Evolutionary conservation across 202 grass and related monocot species (phyloP), one percentile per base, ranked within the genome.

Genomic region (Setaria viridis): DNA sequence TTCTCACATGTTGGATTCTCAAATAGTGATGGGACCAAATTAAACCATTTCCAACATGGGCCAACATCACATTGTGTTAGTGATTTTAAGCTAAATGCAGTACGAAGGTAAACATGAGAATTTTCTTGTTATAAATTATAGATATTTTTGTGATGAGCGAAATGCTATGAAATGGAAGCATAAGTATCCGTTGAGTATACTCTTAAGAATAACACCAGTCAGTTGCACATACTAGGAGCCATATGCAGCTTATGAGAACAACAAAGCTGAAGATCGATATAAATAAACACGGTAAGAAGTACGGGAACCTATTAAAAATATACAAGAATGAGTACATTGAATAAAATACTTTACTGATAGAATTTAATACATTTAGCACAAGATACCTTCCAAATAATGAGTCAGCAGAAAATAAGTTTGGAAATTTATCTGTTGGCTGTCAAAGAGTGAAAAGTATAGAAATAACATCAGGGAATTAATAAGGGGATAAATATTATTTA

Each of bases 341-440:
- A 39, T 0, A 5, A 8, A 21, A 76, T 6, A 13, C 3, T 17
- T 53, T 73, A 53, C 2, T 73, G 34, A 11, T 4, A 70, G 8
- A 47, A 0, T 4, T 50, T 4, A 16, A 6, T 58, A 9, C 10
- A 4, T 58, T 10, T 2, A 2, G 11, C 1, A 71, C 42, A 49
- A 14, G 12, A 12, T 87, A 92, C 91, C 91, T 92, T 58, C 84
- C 91, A 79, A 92, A 87, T 4, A 92, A 59, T 58, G 87, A 89
- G 20, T 85, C 41, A 6, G 71, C 1, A 29, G 87, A 77, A 87
- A 92, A 92, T 58, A 89, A 32, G 67, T 39, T 48, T 10, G 91
- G 87, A 74, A 78, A 92, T 66, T 90, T 93, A n/a, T 85, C 84
- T 17, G 84, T 81, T 73, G 87, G 87, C 84, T 93, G 45, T 50